These are phyloP conservation scores for Achlya hypogyna DNA, from an alignment of 352 stramenopile species.

Conservation along the genomic window DNA sequence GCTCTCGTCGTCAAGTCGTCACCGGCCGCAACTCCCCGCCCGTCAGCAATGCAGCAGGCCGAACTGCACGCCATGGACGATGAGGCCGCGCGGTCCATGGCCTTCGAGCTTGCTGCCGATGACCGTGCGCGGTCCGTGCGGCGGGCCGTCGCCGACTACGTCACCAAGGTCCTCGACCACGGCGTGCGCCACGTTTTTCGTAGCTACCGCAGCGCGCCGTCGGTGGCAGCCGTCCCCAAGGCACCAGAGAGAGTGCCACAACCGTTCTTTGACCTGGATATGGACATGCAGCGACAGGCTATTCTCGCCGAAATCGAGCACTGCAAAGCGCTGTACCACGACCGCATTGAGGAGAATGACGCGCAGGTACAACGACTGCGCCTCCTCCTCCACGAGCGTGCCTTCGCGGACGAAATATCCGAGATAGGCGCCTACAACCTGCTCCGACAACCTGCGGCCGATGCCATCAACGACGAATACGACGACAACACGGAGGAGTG, in stretches of 20 bases:
- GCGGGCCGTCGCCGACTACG: background rate
- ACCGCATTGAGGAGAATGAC: background rate
- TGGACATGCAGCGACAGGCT: background rate
- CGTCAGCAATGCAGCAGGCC: background rate
- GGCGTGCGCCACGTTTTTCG: background rate
- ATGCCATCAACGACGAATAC: background rate
- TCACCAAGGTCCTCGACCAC: background rate
- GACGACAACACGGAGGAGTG: background rate
- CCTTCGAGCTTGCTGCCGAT: background rate
- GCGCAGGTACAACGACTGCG: background rate
- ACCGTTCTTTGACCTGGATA: constrained; percentile 10
- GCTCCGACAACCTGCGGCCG: background rate
- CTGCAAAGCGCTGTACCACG: constrained; percentile 3
- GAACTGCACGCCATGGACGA: background rate
- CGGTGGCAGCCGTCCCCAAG: background rate
- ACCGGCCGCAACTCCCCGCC: no score
- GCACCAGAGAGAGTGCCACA: background rate
- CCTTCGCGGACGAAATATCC: background rate
- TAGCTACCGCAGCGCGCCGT: background rate
- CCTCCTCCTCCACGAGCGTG: background rate
- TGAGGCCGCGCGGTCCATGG: background rate
- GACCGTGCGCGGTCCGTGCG: background rate
- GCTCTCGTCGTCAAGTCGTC: background rate
- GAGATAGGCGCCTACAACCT: background rate
- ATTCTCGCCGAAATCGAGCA: constrained; percentile 2